Evolutionary conservation across 2,329 filamentous ascomycete genomes (phyloP).

Genomic region (Pseudogymnoascus sp.): DNA sequence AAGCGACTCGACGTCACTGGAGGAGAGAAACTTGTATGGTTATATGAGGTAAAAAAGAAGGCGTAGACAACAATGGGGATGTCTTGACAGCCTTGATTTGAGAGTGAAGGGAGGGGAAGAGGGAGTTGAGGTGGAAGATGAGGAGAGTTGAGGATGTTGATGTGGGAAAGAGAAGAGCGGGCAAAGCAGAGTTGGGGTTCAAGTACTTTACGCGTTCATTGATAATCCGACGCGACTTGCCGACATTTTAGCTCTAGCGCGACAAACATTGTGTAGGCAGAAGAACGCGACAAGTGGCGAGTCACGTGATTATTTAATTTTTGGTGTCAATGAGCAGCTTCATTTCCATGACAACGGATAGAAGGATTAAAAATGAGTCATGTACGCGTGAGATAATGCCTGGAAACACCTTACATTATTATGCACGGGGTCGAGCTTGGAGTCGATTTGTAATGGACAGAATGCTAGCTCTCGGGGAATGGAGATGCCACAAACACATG

Average conservation of each 20-base stretch:
- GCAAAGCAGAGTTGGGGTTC: slow-evolving; percentile 6
- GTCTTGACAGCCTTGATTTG: slow-evolving; percentile 13
- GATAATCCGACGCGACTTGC: slow-evolving; percentile 10
- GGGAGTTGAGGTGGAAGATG: neutral
- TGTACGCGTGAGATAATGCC: neutral
- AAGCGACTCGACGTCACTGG: slow-evolving; percentile 2
- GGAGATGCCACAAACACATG: neutral
- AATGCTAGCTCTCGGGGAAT: neutral
- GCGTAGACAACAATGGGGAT: slow-evolving; percentile 4
- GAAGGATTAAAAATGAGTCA: neutral
- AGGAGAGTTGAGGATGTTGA: slow-evolving; percentile 7
- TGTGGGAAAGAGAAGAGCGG: slow-evolving; percentile 7
- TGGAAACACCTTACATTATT: neutral
- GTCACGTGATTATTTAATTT: neutral
- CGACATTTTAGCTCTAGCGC: slow-evolving; percentile 7
- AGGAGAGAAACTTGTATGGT: neutral
- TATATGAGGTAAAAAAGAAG: slow-evolving; percentile 6
- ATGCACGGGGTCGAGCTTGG: neutral
- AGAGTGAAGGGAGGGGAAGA: slow-evolving; percentile 13
- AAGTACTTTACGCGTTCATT: slow-evolving; percentile 13
- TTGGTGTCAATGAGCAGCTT: neutral
- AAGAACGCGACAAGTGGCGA: slow-evolving; percentile 3
- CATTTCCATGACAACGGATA: neutral
- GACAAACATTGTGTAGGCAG: slow-evolving; percentile 6
- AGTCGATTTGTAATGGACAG: neutral